Evolutionary conservation across 129 eudicot species (phyloP), one percentile per base, ranked within the genome.

Genomic region (Deinandra increscens): DNA sequence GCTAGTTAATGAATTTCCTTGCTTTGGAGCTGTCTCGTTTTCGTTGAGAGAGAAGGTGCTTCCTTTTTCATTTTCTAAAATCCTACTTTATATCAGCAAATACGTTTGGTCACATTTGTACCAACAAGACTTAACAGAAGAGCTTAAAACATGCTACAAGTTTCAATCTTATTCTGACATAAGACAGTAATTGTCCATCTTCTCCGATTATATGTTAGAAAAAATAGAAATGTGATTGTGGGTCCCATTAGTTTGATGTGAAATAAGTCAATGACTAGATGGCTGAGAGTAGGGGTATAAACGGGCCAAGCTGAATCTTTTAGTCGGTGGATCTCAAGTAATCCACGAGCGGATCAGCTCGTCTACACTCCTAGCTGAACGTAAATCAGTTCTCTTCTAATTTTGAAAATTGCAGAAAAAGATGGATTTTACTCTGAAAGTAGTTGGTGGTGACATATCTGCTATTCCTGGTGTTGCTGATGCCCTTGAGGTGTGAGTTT

Each of bases 391-490:
- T 63, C 19, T 45, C 5, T 72, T 67, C 4, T 49, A 67, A 67
- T 66, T 79, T 60, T 56, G 37, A 34, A 38, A 53, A 36, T 68
- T 83, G 84, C 83, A 92, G 98, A 92, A 85, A 81, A 89, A 92
- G 83, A 81, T 92, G 86, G 92, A 92, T 79, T 84, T 89, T 68
- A 88, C 91, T 29, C 84, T 92, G 59, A 92, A 89, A 83, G 95
- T 92, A 11, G 46, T 92, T 66, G 98, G 98, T 43, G 96, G 98
- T 20, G 88, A 92, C 81, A 84, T 84, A 70, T 82, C 96, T 43
- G 79, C 96, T 45, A 88, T 92, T 71, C 98, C 96, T 44, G 98
- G 98, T 60, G 81, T 92, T 78, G 77, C 83, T 74, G 96, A 86
- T 78, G 95, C 98, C 49, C 84, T 92, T 66, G 98, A 92, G 91